Conservation (phyloP, 306 rosid species). For the Quercus wislizeni region DNA sequence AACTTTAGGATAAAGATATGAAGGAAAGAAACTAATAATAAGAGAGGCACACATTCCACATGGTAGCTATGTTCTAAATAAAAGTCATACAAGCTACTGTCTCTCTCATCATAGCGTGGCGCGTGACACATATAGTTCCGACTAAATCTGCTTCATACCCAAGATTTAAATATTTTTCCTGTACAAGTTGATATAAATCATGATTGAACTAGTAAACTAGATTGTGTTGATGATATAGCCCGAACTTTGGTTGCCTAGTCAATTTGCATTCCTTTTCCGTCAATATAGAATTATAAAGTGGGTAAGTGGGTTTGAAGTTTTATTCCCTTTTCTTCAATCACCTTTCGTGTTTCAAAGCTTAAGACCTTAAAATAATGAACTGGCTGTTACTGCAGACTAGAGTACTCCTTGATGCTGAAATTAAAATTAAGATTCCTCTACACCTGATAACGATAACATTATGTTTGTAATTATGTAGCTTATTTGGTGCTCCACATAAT, state of each 20-base stretch:
- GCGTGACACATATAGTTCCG: neutral
- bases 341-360: neutral
- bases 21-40: too few species aligned
- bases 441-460: too few species aligned
- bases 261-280: neutral
- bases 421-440: neutral
- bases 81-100: too few species aligned
- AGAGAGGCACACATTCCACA: too few species aligned
- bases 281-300: neutral
- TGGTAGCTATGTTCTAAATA: too few species aligned
- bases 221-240: neutral
- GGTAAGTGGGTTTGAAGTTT: conserved; percentile 19
- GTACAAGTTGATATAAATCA: neutral
- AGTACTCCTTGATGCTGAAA: neutral
- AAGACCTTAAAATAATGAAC: neutral
- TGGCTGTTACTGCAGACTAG: neutral
- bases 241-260: neutral
- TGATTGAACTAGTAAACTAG: neutral
- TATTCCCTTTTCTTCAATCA: neutral
- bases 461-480: too few species aligned
- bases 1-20: too few species aligned
- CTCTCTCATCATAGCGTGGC: neutral
- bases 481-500: too few species aligned
- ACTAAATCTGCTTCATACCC: neutral
- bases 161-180: neutral